phyloP scores from a whole-genome alignment of 495 filamentous ascomycete genomes.

The Neurospora intermedia region DNA sequence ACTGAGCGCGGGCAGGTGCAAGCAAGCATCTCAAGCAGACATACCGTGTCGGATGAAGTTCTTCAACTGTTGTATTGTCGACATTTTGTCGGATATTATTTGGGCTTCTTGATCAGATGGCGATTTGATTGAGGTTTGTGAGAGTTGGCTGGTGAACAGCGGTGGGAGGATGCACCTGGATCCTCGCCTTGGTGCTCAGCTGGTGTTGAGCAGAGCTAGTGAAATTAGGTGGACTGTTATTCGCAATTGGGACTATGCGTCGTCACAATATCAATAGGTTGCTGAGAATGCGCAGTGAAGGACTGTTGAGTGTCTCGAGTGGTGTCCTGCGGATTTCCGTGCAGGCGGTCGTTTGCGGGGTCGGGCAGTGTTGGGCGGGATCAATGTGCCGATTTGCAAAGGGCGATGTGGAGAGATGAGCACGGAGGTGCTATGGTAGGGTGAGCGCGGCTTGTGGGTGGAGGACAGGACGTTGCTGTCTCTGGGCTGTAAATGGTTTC shows the following conservation, averaged over 20 bases:
- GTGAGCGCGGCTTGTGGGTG: background rate
- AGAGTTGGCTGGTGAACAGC: background rate
- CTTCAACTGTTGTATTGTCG: slow-evolving; percentile 71
- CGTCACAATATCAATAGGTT: background rate
- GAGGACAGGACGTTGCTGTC: background rate
- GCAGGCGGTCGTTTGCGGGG: background rate
- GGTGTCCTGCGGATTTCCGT: background rate
- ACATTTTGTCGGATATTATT: slow-evolving; percentile 39
- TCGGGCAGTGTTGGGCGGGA: background rate
- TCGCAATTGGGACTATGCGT: background rate
- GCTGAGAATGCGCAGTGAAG: background rate
- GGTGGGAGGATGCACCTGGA: background rate
- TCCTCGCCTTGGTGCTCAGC: background rate
- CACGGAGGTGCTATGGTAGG: background rate
- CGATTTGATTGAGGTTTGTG: background rate
- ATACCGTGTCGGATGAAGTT: slow-evolving; percentile 94
- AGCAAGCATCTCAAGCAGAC: slow-evolving; percentile 8
- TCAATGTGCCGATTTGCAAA: background rate
- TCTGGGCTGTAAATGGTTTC: background rate
- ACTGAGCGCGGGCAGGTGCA: slow-evolving; percentile 3
- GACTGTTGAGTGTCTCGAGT: background rate
- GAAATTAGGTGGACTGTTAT: background rate
- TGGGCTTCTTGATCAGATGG: background rate
- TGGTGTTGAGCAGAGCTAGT: background rate
- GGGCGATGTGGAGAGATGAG: background rate